Conservation (phyloP, 306 rosid genomes). For the Cucurbita moschata region DNA sequence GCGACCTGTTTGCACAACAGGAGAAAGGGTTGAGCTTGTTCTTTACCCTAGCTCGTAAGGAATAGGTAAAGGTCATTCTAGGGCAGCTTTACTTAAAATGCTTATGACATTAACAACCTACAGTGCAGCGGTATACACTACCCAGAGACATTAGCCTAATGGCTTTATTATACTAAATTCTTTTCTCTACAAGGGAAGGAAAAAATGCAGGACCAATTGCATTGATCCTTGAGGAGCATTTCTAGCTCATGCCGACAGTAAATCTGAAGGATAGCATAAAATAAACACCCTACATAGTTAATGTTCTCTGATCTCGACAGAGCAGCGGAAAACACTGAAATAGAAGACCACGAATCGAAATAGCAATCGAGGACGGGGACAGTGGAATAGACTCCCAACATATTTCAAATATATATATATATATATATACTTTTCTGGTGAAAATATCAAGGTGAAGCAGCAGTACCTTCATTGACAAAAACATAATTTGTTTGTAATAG, state of each 20-base stretch:
- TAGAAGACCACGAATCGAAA: background rate
- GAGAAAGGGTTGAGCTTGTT: background rate
- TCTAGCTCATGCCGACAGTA: background rate
- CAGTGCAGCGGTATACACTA: background rate
- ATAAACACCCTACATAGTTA: background rate
- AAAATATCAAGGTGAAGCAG: background rate
- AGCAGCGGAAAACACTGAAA: background rate
- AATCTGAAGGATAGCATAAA: background rate
- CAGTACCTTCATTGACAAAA: slow-evolving; percentile 75
- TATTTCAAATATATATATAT: background rate
- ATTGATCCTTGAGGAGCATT: background rate
- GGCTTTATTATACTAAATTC: background rate
- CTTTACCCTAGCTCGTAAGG: background rate
- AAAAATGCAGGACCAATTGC: background rate
- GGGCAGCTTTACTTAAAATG: background rate
- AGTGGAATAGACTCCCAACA: background rate
- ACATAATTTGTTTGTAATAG: slow-evolving; percentile 91
- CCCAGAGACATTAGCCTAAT: background rate
- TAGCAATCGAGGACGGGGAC: background rate
- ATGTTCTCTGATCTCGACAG: background rate
- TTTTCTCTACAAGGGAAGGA: background rate
- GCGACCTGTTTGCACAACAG: background rate
- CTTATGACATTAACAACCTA: background rate
- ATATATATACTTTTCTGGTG: background rate
- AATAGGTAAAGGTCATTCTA: background rate